These are phyloP conservation scores for Cytospora paraplurivora DNA, from an alignment of 2,329 filamentous ascomycete species.

Conservation along the genomic window DNA sequence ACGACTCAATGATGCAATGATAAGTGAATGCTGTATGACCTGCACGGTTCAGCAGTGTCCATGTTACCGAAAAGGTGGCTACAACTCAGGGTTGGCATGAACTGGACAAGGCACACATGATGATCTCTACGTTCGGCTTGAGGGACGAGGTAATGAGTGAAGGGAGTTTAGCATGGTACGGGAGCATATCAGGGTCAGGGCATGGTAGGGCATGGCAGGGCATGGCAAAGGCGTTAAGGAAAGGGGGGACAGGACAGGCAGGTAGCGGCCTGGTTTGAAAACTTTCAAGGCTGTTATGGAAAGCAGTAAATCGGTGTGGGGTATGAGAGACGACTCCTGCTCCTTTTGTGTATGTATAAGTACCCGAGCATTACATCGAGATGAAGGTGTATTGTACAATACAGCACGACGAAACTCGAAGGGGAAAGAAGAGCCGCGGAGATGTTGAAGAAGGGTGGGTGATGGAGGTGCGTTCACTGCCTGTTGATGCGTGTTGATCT, in stretches of 20 bases:
- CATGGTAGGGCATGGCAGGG: slow-evolving; percentile 19
- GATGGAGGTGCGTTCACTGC: neutral
- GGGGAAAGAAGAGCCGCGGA: slow-evolving; percentile 17
- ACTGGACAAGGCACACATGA: neutral
- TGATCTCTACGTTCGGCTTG: neutral
- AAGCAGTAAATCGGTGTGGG: slow-evolving; percentile 2
- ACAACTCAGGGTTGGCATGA: neutral
- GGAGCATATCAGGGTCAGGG: slow-evolving; percentile 23
- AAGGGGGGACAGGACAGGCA: neutral
- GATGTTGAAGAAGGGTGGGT: neutral
- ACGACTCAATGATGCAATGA: slow-evolving; percentile 65
- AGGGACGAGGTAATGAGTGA: neutral
- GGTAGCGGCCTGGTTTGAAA: slow-evolving; percentile 4
- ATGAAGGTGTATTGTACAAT: slow-evolving; percentile 23
- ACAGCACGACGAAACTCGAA: slow-evolving; percentile 28
- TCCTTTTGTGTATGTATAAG: slow-evolving; percentile 28
- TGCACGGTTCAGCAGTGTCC: neutral
- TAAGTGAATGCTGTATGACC: slow-evolving; percentile 18
- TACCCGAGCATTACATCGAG: slow-evolving; percentile 36
- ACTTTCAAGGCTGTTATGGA: neutral
- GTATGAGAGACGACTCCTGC: neutral
- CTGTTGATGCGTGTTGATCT: too few relatives aligned
- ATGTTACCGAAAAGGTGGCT: too few relatives aligned
- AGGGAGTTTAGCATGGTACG: slow-evolving; percentile 20
- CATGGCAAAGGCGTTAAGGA: slow-evolving; percentile 19